Evolutionary conservation across 1,284 basidiomycete species (phyloP), one percentile per base, ranked within the genome.

Genomic region (Grifola frondosa): DNA sequence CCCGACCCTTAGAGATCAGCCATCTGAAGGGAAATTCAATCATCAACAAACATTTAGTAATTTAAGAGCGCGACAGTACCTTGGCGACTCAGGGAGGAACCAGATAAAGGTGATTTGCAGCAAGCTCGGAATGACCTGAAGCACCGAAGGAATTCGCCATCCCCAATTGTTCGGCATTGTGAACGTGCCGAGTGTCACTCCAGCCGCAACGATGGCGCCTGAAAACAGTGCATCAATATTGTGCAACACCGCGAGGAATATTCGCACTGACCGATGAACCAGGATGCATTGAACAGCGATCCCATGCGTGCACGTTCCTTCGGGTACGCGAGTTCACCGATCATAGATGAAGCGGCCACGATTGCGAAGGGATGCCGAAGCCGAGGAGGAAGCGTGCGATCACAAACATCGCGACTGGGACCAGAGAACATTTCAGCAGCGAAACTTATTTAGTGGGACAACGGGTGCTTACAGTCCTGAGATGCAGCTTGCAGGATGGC

Each of bases 401-500:
- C 15, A 79, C 65, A 51, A 79, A 80, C 77, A 78, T 78, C 0
- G 68, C 74, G 43, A 74, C 75, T 76, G 30, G 5, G 3, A n/a
- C n/a, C n/a, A n/a, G n/a, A n/a, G 32, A 13, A 35, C 15, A 21
- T n/a, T 21, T 8, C 17, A n/a, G 4, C 5, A 3, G 16, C 16
- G 29, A n/a, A 35, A 22, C 22, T 29, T 37, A 12, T 22, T 13
- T n/a, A 12, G 24, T 40, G 8, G 25, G 5, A 31, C 23, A 15
- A 19, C 22, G n/a, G 13, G 20, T 6, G 50, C 69, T 46, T 48
- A 77, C 75, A 75, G 49, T 77, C 73, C 50, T 84, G 78, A n/a
- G 84, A 69, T 8, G 81, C 78, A 7, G 80, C 81, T 52, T 88
- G 85, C 23, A 88, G 46, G n/a, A 74, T 77, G 13, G 80, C 82